Evolutionary conservation across 768 basidiomycete genomes (phyloP).

Genomic region (Xerocomus potaroensis): DNA sequence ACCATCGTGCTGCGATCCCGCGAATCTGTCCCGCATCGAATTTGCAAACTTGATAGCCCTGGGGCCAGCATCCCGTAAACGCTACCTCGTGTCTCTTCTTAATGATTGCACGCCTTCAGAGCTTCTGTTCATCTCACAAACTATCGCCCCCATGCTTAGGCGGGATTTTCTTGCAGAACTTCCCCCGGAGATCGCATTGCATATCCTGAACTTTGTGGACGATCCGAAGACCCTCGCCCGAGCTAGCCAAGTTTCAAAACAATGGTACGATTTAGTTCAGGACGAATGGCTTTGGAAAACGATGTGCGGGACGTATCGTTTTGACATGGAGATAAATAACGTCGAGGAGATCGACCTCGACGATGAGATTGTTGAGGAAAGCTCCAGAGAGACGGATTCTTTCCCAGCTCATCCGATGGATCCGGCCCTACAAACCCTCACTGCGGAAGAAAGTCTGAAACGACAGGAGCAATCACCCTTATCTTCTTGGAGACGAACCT

Average conservation of each 20-base stretch:
- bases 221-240: conserved; percentile 68
- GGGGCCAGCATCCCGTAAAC: conserved; percentile 42
- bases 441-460: conserved; percentile 27
- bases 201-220: conserved; percentile 73
- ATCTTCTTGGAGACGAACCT: conserved; percentile 22
- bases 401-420: conserved; percentile 37
- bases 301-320: conserved; percentile 62
- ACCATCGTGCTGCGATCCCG: conserved; percentile 19
- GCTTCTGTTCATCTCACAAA: conserved; percentile 60
- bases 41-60: conserved; percentile 31
- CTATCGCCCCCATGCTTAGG: conserved; percentile 60
- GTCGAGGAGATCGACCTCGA: conserved; percentile 24
- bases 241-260: conserved; percentile 62
- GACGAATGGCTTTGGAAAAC: conserved; percentile 81
- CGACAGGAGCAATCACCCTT: conserved; percentile 24
- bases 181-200: conserved; percentile 67
- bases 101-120: conserved; percentile 55
- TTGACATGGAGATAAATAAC: conserved; percentile 25
- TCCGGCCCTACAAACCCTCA: conserved; percentile 38
- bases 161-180: conserved; percentile 56
- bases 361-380: conserved; percentile 30
- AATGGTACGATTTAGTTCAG: conserved; percentile 64
- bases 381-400: conserved; percentile 31
- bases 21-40: conserved; percentile 28
- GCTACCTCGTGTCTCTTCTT: conserved; percentile 49